These are phyloP conservation scores for Niebla homalea DNA, from an alignment of 495 filamentous ascomycete genomes.

Conservation along the genomic window DNA sequence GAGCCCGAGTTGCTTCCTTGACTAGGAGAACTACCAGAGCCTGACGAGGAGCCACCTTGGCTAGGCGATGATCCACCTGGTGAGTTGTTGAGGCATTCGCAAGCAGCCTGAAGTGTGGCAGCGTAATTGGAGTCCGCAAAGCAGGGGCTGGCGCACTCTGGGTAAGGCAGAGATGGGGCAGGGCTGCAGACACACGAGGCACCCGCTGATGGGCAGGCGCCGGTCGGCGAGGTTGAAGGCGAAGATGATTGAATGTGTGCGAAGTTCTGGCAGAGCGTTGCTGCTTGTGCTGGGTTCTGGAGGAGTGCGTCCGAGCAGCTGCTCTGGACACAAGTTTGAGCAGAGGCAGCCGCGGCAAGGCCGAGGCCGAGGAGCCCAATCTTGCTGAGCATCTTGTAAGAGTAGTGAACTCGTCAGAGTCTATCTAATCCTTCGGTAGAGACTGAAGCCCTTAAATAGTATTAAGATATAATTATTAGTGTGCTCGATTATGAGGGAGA, in stretches of 20 bases:
- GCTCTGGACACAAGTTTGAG: neutral
- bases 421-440: neutral
- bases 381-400: slow-evolving; percentile 6
- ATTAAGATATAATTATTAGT: neutral
- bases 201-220: slow-evolving; percentile 1
- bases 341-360: slow-evolving; percentile 4
- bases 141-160: slow-evolving; percentile 9
- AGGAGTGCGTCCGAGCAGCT: slow-evolving; percentile 6
- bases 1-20: too few species aligned
- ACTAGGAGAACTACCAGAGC: too few species aligned
- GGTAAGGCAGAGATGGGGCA: slow-evolving; percentile 5
- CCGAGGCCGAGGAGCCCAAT: slow-evolving; percentile 6
- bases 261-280: slow-evolving; percentile 10
- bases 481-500: neutral
- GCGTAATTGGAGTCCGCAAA: slow-evolving; percentile 7
- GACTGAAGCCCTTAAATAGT: neutral
- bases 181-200: slow-evolving; percentile 7
- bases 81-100: slow-evolving; percentile 1
- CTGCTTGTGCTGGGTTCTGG: slow-evolving; percentile 3
- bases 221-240: neutral
- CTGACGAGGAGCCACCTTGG: neutral
- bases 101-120: slow-evolving; percentile 1
- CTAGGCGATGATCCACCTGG: neutral
- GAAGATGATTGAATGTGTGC: neutral
- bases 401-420: neutral